Evolutionary conservation across 2,329 filamentous ascomycete species (phyloP), one percentile per base, ranked within the genome.

Genomic region (Neopestalotiopsis clavispora): DNA sequence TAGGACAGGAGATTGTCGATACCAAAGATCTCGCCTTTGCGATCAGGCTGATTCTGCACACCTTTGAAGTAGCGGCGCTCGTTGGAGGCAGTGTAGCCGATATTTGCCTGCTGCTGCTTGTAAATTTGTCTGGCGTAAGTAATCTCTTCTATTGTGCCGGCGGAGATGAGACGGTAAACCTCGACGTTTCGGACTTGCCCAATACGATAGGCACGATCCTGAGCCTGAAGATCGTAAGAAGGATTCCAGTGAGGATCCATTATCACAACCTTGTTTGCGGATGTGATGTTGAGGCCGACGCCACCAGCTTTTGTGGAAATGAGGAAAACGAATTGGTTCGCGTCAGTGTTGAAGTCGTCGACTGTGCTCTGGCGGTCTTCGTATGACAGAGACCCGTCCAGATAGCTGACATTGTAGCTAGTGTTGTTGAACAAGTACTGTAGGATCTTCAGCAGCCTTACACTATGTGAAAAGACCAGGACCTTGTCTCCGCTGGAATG

Each of bases 231-330:
- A 75, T 99, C 96, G 73, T 96, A 95, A 1, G 94, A 89, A 0
- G 96, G 96, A 73, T 99, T 99, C 96, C 96, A 99, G 75, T 98
- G 96, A 0, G 96, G 96, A 78, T 98, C 96, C 62, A 98, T 91
- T 45, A 99, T 94, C 56, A 99, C 95, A 0, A 99, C 96, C 81
- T 98, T 98, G 81, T 99, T 99, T 1, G 96, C 96, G 1, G 94
- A 96, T 0, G 95, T 97, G 77, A 99, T 98, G 78, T 99, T 99
- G 34, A 99, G 85, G 0, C 96, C 96, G 0, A 98, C 92, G 4
- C 96, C 96, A 30, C 96, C 96, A 2, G 96, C 95, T 76, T 92
- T 94, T 6, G 96, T 98, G 28, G 93, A 97, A 75, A 99, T 98
- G 23, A 99, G 85, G 75, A 99, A 99, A 4, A 98, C 94, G 75